Percentiles rank a stretch among this genome's conserved stretches.
Evolutionary conservation across 768 basidiomycete species (phyloP).

Genomic region (Rhodotorula graminis): DNA sequence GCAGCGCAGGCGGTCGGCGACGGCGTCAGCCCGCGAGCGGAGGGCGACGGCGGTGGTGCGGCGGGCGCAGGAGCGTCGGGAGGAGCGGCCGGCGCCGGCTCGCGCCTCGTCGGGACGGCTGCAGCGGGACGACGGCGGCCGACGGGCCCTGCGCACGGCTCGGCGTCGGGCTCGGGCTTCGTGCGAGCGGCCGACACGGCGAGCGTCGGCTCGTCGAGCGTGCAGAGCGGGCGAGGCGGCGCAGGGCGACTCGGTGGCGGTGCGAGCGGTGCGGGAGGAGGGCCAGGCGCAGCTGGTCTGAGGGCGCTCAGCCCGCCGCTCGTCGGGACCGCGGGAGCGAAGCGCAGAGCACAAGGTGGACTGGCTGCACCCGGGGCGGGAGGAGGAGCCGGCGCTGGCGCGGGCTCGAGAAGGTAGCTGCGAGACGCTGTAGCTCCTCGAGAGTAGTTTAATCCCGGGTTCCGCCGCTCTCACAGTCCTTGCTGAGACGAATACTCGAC

Average conservation of each 20-base stretch:
- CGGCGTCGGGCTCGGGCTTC: background rate
- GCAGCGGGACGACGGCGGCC: background rate
- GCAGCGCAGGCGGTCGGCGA: no score
- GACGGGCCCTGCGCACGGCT: background rate
- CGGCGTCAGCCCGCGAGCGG: background rate
- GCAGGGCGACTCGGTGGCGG: background rate
- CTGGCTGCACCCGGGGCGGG: no score
- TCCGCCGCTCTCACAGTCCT: no score
- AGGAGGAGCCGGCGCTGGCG: no score
- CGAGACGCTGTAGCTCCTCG: no score
- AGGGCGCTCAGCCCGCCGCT: no score
- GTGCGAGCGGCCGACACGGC: conserved; percentile 1
- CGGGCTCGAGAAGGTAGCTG: no score
- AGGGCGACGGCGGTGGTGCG: background rate
- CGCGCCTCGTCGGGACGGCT: background rate
- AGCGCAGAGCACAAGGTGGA: no score
- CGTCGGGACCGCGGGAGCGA: background rate
- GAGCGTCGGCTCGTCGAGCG: conserved; percentile 3
- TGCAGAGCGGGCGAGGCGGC: background rate
- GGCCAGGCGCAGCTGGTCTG: background rate
- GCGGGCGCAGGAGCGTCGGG: background rate
- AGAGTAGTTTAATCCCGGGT: no score
- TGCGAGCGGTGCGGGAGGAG: background rate
- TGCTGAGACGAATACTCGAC: no score
- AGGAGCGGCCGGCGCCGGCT: background rate